These are phyloP conservation scores for Aspergillus awamori DNA, from an alignment of 2,329 filamentous ascomycete genomes.

Conservation along the genomic window DNA sequence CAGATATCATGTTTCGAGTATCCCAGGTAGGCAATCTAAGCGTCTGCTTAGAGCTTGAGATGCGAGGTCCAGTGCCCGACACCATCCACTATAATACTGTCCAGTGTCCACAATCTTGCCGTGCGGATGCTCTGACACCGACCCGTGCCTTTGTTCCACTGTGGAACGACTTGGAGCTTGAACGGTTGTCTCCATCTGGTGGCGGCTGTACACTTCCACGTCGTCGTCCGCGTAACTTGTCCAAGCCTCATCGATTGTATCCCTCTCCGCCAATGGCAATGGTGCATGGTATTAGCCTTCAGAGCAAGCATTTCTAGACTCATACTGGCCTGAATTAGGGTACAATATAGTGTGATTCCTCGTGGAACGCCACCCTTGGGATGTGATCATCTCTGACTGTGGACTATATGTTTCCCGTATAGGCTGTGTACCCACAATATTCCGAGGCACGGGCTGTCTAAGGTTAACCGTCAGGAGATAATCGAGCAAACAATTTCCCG, in stretches of 20 bases:
- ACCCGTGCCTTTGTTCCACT: not conserved
- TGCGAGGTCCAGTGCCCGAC: not conserved
- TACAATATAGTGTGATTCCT: not conserved
- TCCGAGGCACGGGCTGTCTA: not conserved
- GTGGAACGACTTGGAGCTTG: constrained; percentile 1
- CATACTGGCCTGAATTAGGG: not conserved
- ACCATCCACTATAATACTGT: not conserved
- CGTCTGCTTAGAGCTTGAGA: not conserved
- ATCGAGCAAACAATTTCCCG: not conserved
- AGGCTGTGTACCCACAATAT: not conserved
- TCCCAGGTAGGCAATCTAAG: not conserved
- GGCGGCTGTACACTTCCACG: not conserved
- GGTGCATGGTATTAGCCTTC: not conserved
- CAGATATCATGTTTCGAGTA: not conserved
- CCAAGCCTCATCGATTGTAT: not conserved
- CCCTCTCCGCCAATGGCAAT: not conserved
- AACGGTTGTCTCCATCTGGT: not conserved
- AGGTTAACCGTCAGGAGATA: not conserved
- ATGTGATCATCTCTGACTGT: not conserved
- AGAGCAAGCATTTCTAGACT: not conserved
- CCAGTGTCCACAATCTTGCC: not conserved
- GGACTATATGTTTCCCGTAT: not conserved
- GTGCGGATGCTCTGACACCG: not conserved
- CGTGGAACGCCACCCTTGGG: not conserved
- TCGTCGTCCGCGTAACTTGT: not conserved